Evolutionary conservation across 305 asterid species (phyloP), one percentile per base, ranked within the genome.

Genomic region (Rubia tinctorum): DNA sequence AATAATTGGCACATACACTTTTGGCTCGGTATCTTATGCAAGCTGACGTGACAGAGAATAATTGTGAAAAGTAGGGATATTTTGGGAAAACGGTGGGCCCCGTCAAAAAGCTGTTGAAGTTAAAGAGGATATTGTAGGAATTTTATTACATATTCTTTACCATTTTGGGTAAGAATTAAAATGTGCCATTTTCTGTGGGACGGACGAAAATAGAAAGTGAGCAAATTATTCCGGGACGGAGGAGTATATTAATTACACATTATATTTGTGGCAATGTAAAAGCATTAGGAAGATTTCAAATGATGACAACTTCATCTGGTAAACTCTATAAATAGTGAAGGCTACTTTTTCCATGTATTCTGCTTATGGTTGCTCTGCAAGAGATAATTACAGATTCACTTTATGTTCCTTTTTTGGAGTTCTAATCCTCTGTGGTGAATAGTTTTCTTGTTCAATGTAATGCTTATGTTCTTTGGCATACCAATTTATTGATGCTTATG

Each of bases 401-500:
- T 11, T 12, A n/a, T n/a, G 18, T 15, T 61, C 7, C 40, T 15
- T 22, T 45, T 63, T 7, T n/a, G 44, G 4, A 22, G 6, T 71
- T 34, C 22, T 25, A 17, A 7, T 42, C 59, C 51, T 27, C 22
- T 44, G 39, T 45, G 76, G 37, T 62, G 43, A 10, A 71, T 7
- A 58, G 67, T 12, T 59, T 59, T 42, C 11, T 42, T 71, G 14
- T 39, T 2, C 30, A 8, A 3, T 71, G 11, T 42, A 40, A 49
- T 74, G 39, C 75, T 74, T 72, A 61, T 75, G 51, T 69, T 73
- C 66, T 68, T 69, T 44, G 74, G 55, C 58, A 73, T 53, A 53
- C 70, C 49, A 75, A 71, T 62, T 53, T 68, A 44, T 72, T 77
- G 75, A 84, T 78, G 71, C 20, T 78, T 62, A 63, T 45, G 39